Evolutionary conservation across 2,329 filamentous ascomycete genomes (phyloP).

Genomic region (Tolypocladium tropicale): DNA sequence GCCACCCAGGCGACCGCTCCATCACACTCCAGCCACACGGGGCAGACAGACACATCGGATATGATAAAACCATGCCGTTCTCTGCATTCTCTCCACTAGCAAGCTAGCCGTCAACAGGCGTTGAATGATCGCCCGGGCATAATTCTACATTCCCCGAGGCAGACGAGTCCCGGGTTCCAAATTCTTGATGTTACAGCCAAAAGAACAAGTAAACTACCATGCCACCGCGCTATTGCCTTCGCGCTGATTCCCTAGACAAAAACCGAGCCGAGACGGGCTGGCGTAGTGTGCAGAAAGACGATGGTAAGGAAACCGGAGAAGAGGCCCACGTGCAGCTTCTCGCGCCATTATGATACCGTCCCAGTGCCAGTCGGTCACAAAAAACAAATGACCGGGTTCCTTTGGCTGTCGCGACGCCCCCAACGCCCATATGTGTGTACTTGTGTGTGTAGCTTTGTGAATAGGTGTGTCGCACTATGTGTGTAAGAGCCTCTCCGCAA

Average conservation of each 20-base stretch:
- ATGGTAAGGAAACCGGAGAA: not conserved
- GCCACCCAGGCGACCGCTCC: not conserved
- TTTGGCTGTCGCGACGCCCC: slow-evolving; percentile 7
- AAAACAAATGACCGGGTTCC: slow-evolving; percentile 1
- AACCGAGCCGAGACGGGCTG: not conserved
- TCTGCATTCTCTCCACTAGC: not conserved
- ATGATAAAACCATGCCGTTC: not conserved
- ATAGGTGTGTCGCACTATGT: not conserved
- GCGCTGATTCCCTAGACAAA: not conserved
- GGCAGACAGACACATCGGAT: not conserved
- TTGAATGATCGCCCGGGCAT: not conserved
- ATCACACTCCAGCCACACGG: not conserved
- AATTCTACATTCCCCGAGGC: not conserved
- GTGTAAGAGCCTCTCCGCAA: not conserved
- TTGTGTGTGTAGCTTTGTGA: not conserved
- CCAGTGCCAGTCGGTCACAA: not conserved
- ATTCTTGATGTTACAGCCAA: not conserved
- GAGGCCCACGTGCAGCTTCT: not conserved
- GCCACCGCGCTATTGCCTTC: not conserved
- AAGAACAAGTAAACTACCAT: not conserved
- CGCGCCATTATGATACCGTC: not conserved
- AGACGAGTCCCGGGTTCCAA: not conserved
- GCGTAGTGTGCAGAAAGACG: not conserved
- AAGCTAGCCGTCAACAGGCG: not conserved
- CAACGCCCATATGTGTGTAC: slow-evolving; percentile 5